These are phyloP conservation scores for Camelina hispida DNA, from an alignment of 345 rosid species.

Conservation along the genomic window DNA sequence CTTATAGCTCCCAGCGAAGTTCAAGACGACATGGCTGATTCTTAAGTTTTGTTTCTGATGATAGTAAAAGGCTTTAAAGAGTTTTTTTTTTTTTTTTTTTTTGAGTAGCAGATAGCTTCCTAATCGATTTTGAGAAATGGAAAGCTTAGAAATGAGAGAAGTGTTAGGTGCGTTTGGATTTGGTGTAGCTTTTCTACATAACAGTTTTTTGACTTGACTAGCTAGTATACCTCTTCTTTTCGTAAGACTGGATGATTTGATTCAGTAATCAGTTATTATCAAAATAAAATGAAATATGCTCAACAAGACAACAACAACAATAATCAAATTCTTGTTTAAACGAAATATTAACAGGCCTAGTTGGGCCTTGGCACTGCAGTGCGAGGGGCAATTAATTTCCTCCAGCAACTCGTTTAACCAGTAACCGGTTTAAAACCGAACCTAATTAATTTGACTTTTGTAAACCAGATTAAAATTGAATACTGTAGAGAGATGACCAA, in stretches of 20 bases:
- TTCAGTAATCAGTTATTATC: too few relatives aligned
- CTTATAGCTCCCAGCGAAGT: constrained; percentile 75
- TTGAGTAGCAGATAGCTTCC: neutral
- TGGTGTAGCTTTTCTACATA: neutral
- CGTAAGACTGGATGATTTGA: neutral
- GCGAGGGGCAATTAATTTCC: too few relatives aligned
- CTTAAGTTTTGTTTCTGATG: neutral
- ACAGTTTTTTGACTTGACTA: neutral
- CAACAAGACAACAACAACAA: neutral
- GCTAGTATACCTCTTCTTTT: neutral
- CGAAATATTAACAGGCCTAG: neutral
- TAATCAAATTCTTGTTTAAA: neutral
- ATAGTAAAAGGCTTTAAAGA: too few relatives aligned
- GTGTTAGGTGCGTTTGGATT: neutral
- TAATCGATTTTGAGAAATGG: neutral
- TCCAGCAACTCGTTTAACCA: too few relatives aligned
- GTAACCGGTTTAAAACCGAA: neutral
- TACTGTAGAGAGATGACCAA: neutral
- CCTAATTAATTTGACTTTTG: neutral
- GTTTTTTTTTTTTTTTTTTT: neutral
- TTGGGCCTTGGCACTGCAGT: neutral
- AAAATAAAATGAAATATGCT: neutral
- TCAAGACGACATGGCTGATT: constrained; percentile 77
- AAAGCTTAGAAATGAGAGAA: neutral
- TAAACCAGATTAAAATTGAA: constrained; percentile 16